Percentiles rank a stretch among this genome's conserved stretches.
Conservation (phyloP, 768 basidiomycete genomes). For the Tephrocybe rancida region DNA sequence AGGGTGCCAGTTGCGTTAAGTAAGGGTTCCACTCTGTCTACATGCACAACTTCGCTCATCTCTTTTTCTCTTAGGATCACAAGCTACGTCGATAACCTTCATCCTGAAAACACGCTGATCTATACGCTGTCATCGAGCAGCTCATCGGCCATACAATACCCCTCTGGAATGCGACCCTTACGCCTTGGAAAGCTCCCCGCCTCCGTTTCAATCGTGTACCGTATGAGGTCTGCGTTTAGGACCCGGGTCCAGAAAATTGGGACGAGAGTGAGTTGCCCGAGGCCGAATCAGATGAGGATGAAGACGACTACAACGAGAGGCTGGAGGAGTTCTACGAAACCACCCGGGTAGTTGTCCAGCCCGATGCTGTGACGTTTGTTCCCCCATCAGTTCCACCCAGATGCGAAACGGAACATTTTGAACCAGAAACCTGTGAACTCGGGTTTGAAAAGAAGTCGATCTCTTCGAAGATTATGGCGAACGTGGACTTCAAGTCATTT, state of each 20-base stretch:
- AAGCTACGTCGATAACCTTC: slow-evolving; percentile 43
- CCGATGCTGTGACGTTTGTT: slow-evolving; percentile 15
- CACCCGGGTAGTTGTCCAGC: slow-evolving; percentile 12
- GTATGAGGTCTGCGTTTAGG: neutral
- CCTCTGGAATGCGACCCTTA: slow-evolving; percentile 29
- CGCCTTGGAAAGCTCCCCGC: slow-evolving; percentile 8
- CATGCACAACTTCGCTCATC: neutral
- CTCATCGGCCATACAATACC: slow-evolving; percentile 28
- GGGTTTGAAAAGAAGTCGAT: neutral
- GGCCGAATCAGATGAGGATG: slow-evolving; percentile 18
- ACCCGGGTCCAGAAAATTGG: neutral
- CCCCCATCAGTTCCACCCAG: slow-evolving; percentile 2
- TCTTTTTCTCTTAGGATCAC: slow-evolving; percentile 19
- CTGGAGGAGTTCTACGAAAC: slow-evolving; percentile 11
- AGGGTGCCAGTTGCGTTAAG: slow-evolving; percentile 4
- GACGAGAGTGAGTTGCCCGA: slow-evolving; percentile 16
- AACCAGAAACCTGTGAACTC: neutral
- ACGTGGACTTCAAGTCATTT: slow-evolving; percentile 31
- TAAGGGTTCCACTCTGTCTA: neutral
- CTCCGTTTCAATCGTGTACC: slow-evolving; percentile 9
- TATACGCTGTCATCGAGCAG: slow-evolving; percentile 28
- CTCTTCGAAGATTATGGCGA: slow-evolving; percentile 15
- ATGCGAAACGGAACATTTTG: neutral
- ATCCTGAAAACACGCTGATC: slow-evolving; percentile 25
- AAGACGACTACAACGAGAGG: slow-evolving; percentile 18